phyloP scores from a whole-genome alignment of 352 stramenopile genomes.

The Globisporangium lucens region DNA sequence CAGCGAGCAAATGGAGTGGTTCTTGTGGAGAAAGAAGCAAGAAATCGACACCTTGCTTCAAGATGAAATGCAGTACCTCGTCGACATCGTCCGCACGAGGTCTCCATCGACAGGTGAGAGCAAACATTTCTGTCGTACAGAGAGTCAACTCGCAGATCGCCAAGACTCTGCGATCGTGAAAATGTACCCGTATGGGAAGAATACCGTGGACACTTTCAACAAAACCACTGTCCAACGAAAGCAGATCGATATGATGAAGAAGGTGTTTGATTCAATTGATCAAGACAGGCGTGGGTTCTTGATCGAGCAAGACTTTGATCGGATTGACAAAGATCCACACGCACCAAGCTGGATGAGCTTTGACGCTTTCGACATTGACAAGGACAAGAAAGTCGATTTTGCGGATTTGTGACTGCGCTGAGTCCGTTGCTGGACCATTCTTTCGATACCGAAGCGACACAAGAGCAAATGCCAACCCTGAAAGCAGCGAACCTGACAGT shows the following conservation, averaged over 20 bases:
- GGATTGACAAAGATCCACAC: slow-evolving; percentile 13
- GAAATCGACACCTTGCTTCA: slow-evolving; percentile 59
- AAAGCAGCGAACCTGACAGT: slow-evolving; percentile 23
- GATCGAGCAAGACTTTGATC: slow-evolving; percentile 27
- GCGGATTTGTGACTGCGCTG: slow-evolving; percentile 49
- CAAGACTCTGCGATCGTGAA: slow-evolving; percentile 22
- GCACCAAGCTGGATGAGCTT: slow-evolving; percentile 35
- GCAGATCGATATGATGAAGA: slow-evolving; percentile 51
- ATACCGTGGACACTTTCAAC: slow-evolving; percentile 48
- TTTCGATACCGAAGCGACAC: slow-evolving; percentile 27
- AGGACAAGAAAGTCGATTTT: slow-evolving; percentile 47
- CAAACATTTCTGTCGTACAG: background rate
- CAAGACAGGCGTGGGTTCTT: slow-evolving; percentile 34
- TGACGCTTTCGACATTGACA: slow-evolving; percentile 51
- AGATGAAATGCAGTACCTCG: slow-evolving; percentile 58
- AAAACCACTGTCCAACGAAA: slow-evolving; percentile 35
- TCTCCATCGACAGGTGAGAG: background rate
- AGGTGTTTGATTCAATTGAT: slow-evolving; percentile 38
- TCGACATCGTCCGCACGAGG: slow-evolving; percentile 28
- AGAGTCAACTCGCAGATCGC: background rate
- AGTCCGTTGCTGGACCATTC: slow-evolving; percentile 50
- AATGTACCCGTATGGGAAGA: slow-evolving; percentile 65
- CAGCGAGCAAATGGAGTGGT: slow-evolving; percentile 70
- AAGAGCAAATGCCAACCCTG: background rate
- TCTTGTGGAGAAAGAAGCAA: slow-evolving; percentile 69